Conservation (phyloP, 2,329 filamentous ascomycete genomes). For the Neopestalotiopsis sp. region DNA sequence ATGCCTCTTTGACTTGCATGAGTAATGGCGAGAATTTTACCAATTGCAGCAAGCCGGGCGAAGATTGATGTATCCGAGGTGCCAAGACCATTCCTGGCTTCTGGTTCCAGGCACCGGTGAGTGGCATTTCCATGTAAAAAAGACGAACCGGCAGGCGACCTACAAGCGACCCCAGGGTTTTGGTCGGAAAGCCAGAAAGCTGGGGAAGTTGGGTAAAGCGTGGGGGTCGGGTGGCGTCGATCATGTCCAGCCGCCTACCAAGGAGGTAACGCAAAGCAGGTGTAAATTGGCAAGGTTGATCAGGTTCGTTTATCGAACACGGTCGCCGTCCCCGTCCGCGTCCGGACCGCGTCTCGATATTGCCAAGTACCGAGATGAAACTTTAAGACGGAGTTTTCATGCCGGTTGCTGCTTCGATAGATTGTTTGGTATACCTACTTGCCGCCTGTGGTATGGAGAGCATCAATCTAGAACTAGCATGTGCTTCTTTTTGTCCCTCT, state of each 20-base stretch:
- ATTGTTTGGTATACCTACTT: background rate
- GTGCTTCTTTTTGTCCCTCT: background rate
- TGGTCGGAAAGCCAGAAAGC: background rate
- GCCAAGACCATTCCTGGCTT: background rate
- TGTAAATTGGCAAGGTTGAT: background rate
- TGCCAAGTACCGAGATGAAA: background rate
- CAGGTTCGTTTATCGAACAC: too few relatives aligned
- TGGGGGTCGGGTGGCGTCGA: constrained; percentile 5
- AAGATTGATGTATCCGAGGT: background rate
- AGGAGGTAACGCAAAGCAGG: background rate
- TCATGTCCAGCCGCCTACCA: background rate
- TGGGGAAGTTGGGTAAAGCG: constrained; percentile 4
- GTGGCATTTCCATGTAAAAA: constrained; percentile 6
- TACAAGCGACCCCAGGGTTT: background rate
- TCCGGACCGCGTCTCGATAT: background rate
- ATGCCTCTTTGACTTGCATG: background rate
- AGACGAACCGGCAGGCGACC: constrained; percentile 7
- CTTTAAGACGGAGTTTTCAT: background rate
- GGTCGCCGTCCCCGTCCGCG: background rate
- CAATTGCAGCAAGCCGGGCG: constrained; percentile 8
- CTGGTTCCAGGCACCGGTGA: background rate
- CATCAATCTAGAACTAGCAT: background rate
- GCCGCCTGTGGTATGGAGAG: background rate
- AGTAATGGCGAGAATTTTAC: constrained; percentile 1
- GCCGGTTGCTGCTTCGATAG: background rate